Base-by-base conservation (phyloP, 2,329 filamentous ascomycete species). In the Hortaea sp. region DNA sequence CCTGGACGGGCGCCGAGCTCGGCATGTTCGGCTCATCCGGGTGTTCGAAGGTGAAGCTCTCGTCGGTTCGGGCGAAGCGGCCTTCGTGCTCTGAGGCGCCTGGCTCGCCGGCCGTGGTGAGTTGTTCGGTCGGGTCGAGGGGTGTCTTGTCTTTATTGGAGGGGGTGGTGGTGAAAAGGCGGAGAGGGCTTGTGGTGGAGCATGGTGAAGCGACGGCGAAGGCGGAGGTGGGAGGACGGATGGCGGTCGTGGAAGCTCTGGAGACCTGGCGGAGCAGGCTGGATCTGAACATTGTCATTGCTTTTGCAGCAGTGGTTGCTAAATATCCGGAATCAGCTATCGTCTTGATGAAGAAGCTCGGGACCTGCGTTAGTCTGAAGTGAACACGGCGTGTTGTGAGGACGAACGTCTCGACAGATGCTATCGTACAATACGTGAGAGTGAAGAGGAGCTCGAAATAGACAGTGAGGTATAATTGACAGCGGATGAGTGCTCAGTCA, bases 1-100 rank as follows among this genome's bases (percentile, higher is more conserved):
- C 87, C 53, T 81, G 76, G 6, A 90, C 79, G 4, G 85, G 82
- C 47, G 73, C 71, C 47, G 81, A 84, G 38, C 77, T 74, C 7
- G 88, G 87, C 54, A 92, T 75, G 50, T 88, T 78, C 59, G 88
- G 84, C 61, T 89, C 85, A 34, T 79, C 77, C 0, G 87, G 88
- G 62, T 94, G 88, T 64, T 88, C 80, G 52, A 92, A 81, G 35
- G 80, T 78, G 50, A 94, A 83, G 46, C 74, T 79, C 42, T 88
- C 77, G 60, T 94, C 85, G 7, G 87, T 94, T 60, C 86, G 82
- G 11, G 88, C 85, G 63, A 83, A 85, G 50, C 79, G 73, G 45
- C 86, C 85, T 61, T 80, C 77, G 48, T 78, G 72, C 42, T 67
- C 63, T 39, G 56, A 57, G 38, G 59, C 58, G 27, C 57, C 58